Evolutionary conservation across 2,329 filamentous ascomycete genomes (phyloP), one percentile per base, ranked within the genome.

Genomic region (Microdochium bolleyi): DNA sequence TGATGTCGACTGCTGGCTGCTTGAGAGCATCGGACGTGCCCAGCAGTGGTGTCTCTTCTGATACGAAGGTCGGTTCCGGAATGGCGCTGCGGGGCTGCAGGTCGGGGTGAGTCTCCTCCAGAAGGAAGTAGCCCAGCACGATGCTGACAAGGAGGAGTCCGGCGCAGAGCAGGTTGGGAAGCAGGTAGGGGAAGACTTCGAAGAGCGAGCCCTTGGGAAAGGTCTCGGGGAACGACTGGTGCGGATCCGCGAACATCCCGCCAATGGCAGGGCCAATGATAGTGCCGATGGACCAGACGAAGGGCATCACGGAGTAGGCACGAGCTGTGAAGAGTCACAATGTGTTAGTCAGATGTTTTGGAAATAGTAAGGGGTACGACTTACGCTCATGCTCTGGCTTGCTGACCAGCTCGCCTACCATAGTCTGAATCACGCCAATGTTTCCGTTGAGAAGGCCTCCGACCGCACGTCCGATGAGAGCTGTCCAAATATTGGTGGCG

Each of bases 251-350:
- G 66, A 96, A 90, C 52, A 87, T 82, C 32, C 92, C 92, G 54
- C 92, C 92, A 58, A 96, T 90, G 5, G 87, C 88, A 56, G 92
- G 88, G 0, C 92, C 92, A 51, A 95, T 78, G 57, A 96, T 95
- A 10, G 89, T 95, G 24, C 92, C 92, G 51, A 96, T 85, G 49
- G 82, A 87, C 91, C 92, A 96, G 8, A 96, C 87, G 64, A 96
- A 96, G 1, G 92, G 92, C 89, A 96, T 95, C 48, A 96, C 82
- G 2, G 90, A 84, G 67, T 92, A 96, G 25, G 92, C 92, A 56
- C 87, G 83, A 54, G 90, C 87, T 89, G 61, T 56, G 3, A 32
- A 51, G 41, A 64, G 61, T n/a, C n/a, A 53, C 51, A 25, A 48
- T 37, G 38, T 16, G 11, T 56, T 37, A 11, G n/a, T 9, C 2